phyloP scores from a whole-genome alignment of 345 rosid species.

The Mercurialis annua region DNA sequence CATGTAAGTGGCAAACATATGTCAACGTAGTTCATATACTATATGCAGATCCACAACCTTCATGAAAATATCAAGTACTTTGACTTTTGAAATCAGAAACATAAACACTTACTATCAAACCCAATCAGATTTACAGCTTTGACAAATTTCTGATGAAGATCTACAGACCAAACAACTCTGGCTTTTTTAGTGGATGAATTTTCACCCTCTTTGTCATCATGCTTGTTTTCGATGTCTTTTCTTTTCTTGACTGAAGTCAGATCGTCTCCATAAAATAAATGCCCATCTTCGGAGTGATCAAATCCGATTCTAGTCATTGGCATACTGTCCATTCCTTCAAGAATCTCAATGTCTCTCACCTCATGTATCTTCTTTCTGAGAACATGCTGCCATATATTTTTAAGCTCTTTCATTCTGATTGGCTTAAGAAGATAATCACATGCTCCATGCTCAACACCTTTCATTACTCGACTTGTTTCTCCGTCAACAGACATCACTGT shows the following conservation, averaged over 20 bases:
- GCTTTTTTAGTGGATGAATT: constrained; percentile 69
- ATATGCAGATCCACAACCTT: neutral
- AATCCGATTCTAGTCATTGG: constrained; percentile 48
- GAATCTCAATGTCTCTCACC: constrained; percentile 61
- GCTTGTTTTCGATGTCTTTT: constrained; percentile 59
- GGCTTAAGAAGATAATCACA: constrained; percentile 98
- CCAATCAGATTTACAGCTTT: constrained; percentile 93
- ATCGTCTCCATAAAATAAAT: constrained; percentile 61
- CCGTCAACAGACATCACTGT: constrained; percentile 99
- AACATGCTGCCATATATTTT: constrained; percentile 98
- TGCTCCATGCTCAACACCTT: constrained; percentile 93
- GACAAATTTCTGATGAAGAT: constrained; percentile 95
- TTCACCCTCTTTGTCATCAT: constrained; percentile 59
- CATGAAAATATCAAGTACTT: constrained; percentile 7
- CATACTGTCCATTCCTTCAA: constrained; percentile 50
- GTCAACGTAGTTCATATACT: neutral
- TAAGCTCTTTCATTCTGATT: constrained; percentile 92
- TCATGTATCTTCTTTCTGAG: constrained; percentile 77
- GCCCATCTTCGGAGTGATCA: constrained; percentile 47
- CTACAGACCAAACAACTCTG: constrained; percentile 89
- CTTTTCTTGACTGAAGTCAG: constrained; percentile 46
- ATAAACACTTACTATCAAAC: constrained; percentile 71
- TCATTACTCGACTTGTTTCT: constrained; percentile 87
- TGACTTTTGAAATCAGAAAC: constrained; percentile 13
- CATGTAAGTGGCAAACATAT: constrained; percentile 11